Evolutionary conservation across 768 basidiomycete species (phyloP), one percentile per base, ranked within the genome.

Genomic region (Mycena kentingensis): DNA sequence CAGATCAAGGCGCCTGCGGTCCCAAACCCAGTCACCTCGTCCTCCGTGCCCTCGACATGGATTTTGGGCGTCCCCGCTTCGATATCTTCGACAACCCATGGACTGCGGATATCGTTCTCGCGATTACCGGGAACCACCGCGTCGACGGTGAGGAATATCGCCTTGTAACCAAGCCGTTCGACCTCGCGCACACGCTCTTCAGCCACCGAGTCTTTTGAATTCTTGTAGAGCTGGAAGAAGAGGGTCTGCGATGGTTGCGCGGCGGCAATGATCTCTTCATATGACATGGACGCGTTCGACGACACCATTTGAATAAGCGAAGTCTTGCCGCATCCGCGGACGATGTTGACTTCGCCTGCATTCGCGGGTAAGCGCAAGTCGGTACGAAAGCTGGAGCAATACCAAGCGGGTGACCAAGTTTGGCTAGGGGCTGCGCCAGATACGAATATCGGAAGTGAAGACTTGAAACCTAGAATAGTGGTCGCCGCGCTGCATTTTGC

Each of bases 131-230:
- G 76, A 34, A 88, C 82, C n/a, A 90, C 76, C 0, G 91, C 89
- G 69, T 98, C 94, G 2, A 96, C 93, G 2, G 94, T 97, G 49
- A 98, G 75, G 67, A 92, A 92, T 52, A 98, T 89, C 1, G 90
- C 93, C 42, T 87, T 91, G 69, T 88, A 95, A 0, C 92, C 91
- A 3, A 90, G 69, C 26, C 68, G 65, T 52, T 88, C 87, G 19
- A 92, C 80, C 44, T 89, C 83, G 39, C 78, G 76, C 15, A 97
- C 78, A 25, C 90, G 81, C 55, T 78, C 75, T 63, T 83, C 84
- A 2, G 92, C 91, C 29, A 77, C 74, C 13, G 69, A 63, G 51
- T 90, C 80, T 62, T 90, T 76, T 37, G 74, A 73, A 70, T 93
- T 83, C 62, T 96, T 90, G 73, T 98, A 96, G 13, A 97, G 73